Percentiles rank a stretch among this genome's conserved stretches.
These are phyloP conservation scores for Nannochloris sp. DNA, from an alignment of 139 green algal species.

Conservation along the genomic window DNA sequence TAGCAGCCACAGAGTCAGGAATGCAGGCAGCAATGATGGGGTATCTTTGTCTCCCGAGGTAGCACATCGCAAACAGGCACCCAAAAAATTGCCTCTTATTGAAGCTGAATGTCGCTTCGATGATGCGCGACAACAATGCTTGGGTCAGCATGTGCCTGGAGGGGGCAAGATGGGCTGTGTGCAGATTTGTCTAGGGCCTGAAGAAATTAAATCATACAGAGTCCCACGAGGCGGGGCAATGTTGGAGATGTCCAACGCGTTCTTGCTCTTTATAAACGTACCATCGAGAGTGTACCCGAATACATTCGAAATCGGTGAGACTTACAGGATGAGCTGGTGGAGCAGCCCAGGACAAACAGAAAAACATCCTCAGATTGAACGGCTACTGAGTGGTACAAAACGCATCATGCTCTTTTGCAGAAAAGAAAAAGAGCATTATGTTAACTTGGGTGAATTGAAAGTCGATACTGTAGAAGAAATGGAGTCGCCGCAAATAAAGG, in stretches of 20 bases:
- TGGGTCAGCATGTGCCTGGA: neutral
- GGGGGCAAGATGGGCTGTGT: neutral
- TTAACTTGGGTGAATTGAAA: constrained; percentile 15
- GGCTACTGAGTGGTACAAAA: constrained; percentile 6
- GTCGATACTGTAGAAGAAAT: constrained; percentile 3
- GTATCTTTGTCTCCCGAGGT: neutral
- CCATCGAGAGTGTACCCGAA: constrained; percentile 7
- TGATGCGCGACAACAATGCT: neutral
- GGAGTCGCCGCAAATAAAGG: neutral
- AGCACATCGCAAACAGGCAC: neutral
- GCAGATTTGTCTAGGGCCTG: too few species aligned
- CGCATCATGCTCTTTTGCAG: constrained; percentile 21
- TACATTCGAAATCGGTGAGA: neutral
- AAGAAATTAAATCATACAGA: neutral
- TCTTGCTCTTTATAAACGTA: constrained; percentile 22
- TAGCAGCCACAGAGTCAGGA: neutral
- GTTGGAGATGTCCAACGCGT: constrained; percentile 17
- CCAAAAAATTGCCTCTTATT: neutral
- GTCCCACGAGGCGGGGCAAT: constrained; percentile 17
- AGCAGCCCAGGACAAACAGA: constrained; percentile 10
- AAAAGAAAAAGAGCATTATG: constrained; percentile 1
- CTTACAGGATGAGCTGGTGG: constrained; percentile 20
- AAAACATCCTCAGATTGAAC: constrained; percentile 14
- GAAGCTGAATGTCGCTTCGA: neutral
- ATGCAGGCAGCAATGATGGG: neutral